A percentile compares a stretch with the other conserved stretches of the same genome.
Conservation (phyloP, 1,284 basidiomycete species). For the Ustilago xerochloae region DNA sequence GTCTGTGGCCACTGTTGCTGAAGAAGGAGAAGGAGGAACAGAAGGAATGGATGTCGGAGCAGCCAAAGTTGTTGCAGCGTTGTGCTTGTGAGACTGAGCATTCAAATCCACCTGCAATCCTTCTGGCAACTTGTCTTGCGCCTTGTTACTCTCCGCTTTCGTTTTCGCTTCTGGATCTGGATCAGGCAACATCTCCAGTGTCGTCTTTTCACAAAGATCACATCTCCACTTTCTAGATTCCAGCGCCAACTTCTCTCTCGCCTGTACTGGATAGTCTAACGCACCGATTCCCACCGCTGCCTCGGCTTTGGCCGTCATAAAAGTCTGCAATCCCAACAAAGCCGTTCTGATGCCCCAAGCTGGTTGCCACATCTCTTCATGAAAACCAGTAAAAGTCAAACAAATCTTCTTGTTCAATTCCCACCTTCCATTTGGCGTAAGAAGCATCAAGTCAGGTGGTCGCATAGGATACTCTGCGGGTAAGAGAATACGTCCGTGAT, state of each 20-base stretch:
- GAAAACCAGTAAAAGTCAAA: constrained; percentile 60
- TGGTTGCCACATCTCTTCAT: constrained; percentile 89
- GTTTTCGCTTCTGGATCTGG: constrained; percentile 12
- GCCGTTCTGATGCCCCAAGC: constrained; percentile 97
- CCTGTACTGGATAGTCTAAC: constrained; percentile 88
- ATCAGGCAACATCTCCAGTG: constrained; percentile 44
- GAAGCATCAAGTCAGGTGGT: constrained; percentile 90
- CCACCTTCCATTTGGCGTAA: constrained; percentile 94
- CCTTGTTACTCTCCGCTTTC: not conserved
- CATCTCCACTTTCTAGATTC: constrained; percentile 51
- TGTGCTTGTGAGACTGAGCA: constrained; percentile 16
- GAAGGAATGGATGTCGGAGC: not conserved
- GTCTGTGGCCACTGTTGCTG: not conserved
- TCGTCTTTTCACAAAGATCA: constrained; percentile 31
- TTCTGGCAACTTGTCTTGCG: constrained; percentile 21
- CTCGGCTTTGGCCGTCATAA: constrained; percentile 68
- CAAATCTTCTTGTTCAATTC: constrained; percentile 91
- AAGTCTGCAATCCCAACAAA: constrained; percentile 69
- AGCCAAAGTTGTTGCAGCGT: not conserved
- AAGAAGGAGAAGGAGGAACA: not conserved
- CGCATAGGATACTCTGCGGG: constrained; percentile 94
- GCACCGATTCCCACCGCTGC: constrained; percentile 90
- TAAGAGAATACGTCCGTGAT: constrained; percentile 89
- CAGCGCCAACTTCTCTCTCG: constrained; percentile 76
- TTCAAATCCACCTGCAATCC: constrained; percentile 32